Percentiles rank a stretch among this genome's conserved stretches.
These are phyloP conservation scores for Beauveria medogensis DNA, from an alignment of 2,329 filamentous ascomycete species.

Conservation along the genomic window DNA sequence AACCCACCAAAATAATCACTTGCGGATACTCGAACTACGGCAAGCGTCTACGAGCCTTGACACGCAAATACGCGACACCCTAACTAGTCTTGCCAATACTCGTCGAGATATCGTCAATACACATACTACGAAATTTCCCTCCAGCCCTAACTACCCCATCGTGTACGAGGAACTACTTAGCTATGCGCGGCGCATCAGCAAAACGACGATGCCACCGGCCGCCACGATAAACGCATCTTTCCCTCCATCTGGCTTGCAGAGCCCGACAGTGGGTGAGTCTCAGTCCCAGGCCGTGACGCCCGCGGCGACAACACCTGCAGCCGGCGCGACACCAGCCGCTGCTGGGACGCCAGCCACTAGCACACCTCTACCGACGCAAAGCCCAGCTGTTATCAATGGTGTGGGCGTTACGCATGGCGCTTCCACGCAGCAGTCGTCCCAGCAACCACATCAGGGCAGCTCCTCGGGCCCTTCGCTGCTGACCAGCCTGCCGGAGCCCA, in stretches of 20 bases:
- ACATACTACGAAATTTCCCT: conserved; percentile 47
- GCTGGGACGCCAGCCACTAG: conserved; percentile 24
- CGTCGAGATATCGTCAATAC: conserved; percentile 64
- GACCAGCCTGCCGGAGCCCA: conserved; percentile 40
- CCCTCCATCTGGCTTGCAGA: conserved; percentile 22
- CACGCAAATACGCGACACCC: conserved; percentile 61
- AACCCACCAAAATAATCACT: conserved; percentile 66
- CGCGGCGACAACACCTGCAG: conserved; percentile 21
- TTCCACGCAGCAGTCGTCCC: conserved; percentile 9
- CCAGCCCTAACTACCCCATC: conserved; percentile 45
- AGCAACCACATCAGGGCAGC: conserved; percentile 25
- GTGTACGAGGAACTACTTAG: conserved; percentile 65
- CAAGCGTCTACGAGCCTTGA: conserved; percentile 58
- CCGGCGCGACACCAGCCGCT: conserved; percentile 20
- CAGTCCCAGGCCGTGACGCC: conserved; percentile 18
- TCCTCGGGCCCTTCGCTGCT: conserved; percentile 19
- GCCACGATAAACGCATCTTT: conserved; percentile 35
- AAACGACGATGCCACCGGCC: conserved; percentile 66
- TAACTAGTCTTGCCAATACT: conserved; percentile 61
- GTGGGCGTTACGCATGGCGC: conserved; percentile 6
- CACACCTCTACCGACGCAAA: conserved; percentile 27
- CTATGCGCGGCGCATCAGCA: conserved; percentile 73
- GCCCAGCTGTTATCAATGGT: conserved; percentile 26
- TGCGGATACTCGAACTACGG: conserved; percentile 61
- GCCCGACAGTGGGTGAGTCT: conserved; percentile 23